Percentiles rank a stretch among this genome's conserved stretches.
phyloP scores from a whole-genome alignment of 495 filamentous ascomycete genomes.

The Xylaria grammica region DNA sequence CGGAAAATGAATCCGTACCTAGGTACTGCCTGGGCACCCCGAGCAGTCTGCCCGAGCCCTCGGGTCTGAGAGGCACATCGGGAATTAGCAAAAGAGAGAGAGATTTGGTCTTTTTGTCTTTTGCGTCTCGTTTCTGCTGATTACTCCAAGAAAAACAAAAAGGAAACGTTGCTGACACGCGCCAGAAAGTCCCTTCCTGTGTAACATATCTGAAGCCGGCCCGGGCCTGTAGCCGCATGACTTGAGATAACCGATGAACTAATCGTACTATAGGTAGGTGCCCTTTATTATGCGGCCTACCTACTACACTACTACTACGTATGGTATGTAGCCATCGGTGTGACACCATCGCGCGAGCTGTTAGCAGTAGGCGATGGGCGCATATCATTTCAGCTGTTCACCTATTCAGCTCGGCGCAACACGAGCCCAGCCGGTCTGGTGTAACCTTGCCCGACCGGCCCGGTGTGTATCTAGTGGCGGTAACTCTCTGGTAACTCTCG shows the following conservation, averaged over 20 bases:
- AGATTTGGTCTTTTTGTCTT: no score
- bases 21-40: no score
- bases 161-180: conserved; percentile 4
- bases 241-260: conserved; percentile 15
- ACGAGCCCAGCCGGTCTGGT: not conserved
- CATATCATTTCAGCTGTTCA: conserved; percentile 1
- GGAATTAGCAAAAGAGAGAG: not conserved
- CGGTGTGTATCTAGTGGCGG: not conserved
- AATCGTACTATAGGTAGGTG: no score
- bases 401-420: not conserved
- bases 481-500: not conserved
- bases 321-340: not conserved
- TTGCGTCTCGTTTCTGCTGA: no score
- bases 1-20: not conserved
- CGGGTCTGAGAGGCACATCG: not conserved
- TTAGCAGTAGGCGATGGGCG: not conserved
- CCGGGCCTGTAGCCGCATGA: conserved; percentile 12
- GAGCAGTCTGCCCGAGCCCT: not conserved
- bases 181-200: not conserved
- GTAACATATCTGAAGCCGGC: conserved; percentile 15
- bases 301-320: no score
- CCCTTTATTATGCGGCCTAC: no score
- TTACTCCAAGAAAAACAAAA: no score
- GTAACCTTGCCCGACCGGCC: not conserved
- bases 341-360: not conserved